Conservation (phyloP, 2,329 filamentous ascomycete genomes). For the Fusarium pseudonygamai region DNA sequence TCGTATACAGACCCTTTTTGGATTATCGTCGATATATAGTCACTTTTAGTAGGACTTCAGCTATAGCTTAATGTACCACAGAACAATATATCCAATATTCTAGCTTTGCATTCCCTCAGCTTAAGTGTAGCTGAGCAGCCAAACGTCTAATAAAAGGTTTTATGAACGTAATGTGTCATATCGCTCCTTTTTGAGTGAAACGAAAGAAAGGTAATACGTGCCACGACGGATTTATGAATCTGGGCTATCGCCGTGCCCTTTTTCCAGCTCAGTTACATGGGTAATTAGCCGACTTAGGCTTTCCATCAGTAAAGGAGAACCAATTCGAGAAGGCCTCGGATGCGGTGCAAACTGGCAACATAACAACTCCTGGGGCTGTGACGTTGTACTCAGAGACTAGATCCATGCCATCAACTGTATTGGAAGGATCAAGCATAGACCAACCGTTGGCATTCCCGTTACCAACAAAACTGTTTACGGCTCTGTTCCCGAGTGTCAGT, state of each 20-base stretch:
- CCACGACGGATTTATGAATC: rapidly evolving
- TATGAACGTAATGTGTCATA: too few relatives aligned
- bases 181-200: background rate
- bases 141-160: rapidly evolving
- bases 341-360: background rate
- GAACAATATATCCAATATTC: background rate
- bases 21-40: rapidly evolving
- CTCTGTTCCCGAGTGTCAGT: background rate
- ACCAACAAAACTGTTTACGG: background rate
- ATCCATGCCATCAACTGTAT: background rate
- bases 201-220: background rate
- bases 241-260: background rate
- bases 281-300: background rate
- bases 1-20: too few relatives aligned
- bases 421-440: background rate
- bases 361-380: background rate
- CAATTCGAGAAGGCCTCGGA: background rate
- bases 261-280: background rate
- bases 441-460: background rate
- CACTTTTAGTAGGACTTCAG: too few relatives aligned
- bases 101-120: background rate
- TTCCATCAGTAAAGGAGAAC: background rate
- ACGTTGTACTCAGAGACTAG: background rate
- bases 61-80: too few relatives aligned
- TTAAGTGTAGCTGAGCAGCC: rapidly evolving